Conservation (phyloP, 129 eudicot genomes). For the Lonicera japonica region DNA sequence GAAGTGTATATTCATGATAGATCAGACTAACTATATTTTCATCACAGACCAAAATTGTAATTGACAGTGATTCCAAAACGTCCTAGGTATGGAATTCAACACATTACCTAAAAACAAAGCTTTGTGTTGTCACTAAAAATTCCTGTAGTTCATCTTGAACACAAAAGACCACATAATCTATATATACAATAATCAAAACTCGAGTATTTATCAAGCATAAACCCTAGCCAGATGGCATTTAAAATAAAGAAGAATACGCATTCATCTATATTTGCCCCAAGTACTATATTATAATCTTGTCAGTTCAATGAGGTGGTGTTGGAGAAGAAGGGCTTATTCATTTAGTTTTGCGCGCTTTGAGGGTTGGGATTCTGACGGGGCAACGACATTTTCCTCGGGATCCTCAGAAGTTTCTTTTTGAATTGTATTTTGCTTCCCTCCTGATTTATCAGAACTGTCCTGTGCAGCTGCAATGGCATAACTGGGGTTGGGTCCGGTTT, state of each 20-base stretch:
- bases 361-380: conserved; percentile 38
- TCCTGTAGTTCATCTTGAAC: not conserved
- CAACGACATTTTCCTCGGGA: conserved; percentile 25
- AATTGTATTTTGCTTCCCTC: conserved; percentile 17
- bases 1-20: no score
- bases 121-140: not conserved
- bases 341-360: conserved; percentile 53
- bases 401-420: conserved; percentile 12
- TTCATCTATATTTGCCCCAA: conserved; percentile 4
- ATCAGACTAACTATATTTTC: no score
- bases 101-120: not conserved
- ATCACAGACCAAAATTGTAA: no score
- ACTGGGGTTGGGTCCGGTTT: conserved; percentile 14
- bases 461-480: conserved; percentile 25
- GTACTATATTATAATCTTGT: not conserved
- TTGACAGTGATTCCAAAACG: not conserved
- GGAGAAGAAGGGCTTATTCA: conserved; percentile 19
- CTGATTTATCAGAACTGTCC: conserved; percentile 14
- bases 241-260: conserved; percentile 1
- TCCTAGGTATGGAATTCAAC: not conserved
- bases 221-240: no score
- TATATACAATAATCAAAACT: not conserved
- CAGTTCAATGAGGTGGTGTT: conserved; percentile 3
- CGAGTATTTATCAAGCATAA: not conserved
- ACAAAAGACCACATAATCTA: not conserved